phyloP scores from a whole-genome alignment of 345 rosid species.

The Mallotus nudiflorus region DNA sequence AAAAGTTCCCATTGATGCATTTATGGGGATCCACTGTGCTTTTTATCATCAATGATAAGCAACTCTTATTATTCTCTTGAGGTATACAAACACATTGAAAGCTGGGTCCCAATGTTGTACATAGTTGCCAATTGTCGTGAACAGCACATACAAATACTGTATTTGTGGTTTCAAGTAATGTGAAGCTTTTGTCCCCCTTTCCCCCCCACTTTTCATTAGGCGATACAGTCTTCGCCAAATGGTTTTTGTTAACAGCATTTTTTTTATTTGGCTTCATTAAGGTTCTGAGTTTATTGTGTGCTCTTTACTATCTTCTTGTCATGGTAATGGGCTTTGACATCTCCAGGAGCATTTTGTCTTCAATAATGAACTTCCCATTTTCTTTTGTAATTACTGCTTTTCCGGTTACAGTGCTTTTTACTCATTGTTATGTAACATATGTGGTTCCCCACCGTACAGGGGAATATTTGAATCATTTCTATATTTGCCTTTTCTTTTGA shows the following conservation, averaged over 20 bases:
- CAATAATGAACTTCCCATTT: neutral
- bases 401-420: neutral
- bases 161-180: constrained; percentile 41
- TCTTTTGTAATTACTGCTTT: neutral
- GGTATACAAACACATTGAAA: constrained; percentile 38
- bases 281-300: neutral
- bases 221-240: constrained; percentile 10
- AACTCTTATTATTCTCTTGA: constrained; percentile 22
- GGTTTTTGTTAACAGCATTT: constrained; percentile 9
- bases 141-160: constrained; percentile 41
- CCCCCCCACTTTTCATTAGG: constrained; percentile 5
- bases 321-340: constrained; percentile 7
- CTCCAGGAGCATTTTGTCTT: neutral
- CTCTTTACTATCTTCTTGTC: neutral
- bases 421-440: neutral
- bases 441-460: neutral
- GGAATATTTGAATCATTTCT: neutral
- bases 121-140: constrained; percentile 46
- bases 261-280: neutral
- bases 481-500: neutral
- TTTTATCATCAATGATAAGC: constrained; percentile 30
- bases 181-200: constrained; percentile 24
- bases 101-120: constrained; percentile 41
- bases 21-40: constrained; percentile 25
- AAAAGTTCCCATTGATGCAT: constrained; percentile 32